Percentiles rank a stretch among this genome's conserved stretches.
phyloP scores from a whole-genome alignment of 2,329 filamentous ascomycete species.

The Diplodia mutila region DNA sequence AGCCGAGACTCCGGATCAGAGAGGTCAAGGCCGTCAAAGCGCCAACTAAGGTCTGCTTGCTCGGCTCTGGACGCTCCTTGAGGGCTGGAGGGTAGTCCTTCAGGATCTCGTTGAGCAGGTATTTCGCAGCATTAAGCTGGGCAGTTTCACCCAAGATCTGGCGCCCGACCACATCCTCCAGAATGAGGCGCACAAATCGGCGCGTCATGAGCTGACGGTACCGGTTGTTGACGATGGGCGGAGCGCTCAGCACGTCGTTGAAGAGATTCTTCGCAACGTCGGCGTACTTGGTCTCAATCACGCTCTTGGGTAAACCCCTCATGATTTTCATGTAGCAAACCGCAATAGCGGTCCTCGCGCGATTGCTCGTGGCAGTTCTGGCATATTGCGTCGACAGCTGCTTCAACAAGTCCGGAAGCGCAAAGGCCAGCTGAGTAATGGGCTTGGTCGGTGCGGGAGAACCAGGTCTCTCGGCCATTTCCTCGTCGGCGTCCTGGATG shows the following conservation, averaged over 20 bases:
- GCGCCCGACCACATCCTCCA: constrained; percentile 81
- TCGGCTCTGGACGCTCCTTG: constrained; percentile 84
- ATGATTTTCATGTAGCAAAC: constrained; percentile 86
- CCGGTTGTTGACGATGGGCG: constrained; percentile 77
- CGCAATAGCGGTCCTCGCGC: constrained; percentile 78
- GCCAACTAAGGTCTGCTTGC: constrained; percentile 81
- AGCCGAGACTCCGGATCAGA: constrained; percentile 78
- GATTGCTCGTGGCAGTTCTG: constrained; percentile 76
- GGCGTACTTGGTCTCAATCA: constrained; percentile 82
- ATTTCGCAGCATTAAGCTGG: constrained; percentile 79
- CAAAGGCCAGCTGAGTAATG: constrained; percentile 71
- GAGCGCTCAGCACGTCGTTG: constrained; percentile 75
- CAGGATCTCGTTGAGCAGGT: constrained; percentile 82
- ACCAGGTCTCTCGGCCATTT: constrained; percentile 66
- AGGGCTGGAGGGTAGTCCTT: constrained; percentile 93
- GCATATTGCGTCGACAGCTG: constrained; percentile 81
- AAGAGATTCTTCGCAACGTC: constrained; percentile 81
- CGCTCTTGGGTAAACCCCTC: constrained; percentile 74
- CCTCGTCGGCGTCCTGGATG: constrained; percentile 69
- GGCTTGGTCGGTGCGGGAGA: constrained; percentile 77
- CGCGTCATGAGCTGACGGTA: constrained; percentile 85
- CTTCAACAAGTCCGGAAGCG: constrained; percentile 76
- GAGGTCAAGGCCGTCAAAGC: constrained; percentile 79
- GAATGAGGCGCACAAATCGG: constrained; percentile 78
- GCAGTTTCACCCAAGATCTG: constrained; percentile 87